Evolutionary conservation across 768 basidiomycete genomes (phyloP).

Genomic region (Pulveroboletus sp.): DNA sequence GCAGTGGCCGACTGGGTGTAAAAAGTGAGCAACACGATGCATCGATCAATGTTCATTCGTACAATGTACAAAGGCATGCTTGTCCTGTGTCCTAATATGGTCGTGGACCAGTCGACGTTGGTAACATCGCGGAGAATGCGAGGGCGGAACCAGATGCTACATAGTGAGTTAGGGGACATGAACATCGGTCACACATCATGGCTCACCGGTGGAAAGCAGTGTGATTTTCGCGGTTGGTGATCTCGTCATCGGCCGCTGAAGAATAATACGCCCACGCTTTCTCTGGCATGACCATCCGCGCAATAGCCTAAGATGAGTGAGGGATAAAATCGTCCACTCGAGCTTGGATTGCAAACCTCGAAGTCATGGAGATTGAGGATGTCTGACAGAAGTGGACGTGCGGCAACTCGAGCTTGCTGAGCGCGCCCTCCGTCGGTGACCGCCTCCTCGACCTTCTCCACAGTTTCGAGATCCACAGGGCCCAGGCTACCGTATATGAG

Average conservation of each 20-base stretch:
- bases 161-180: background rate
- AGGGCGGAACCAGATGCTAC: slow-evolving; percentile 86
- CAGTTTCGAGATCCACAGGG: slow-evolving; percentile 62
- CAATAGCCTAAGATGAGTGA: slow-evolving; percentile 59
- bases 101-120: slow-evolving; percentile 80
- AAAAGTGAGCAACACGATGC: slow-evolving; percentile 1
- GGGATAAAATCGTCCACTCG: background rate
- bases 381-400: slow-evolving; percentile 69
- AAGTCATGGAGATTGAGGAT: slow-evolving; percentile 93
- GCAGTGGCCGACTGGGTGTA: slow-evolving; percentile 67
- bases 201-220: slow-evolving; percentile 81
- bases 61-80: slow-evolving; percentile 83
- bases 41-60: slow-evolving; percentile 13
- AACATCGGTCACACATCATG: background rate
- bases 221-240: slow-evolving; percentile 85
- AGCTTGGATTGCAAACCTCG: slow-evolving; percentile 49
- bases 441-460: slow-evolving; percentile 56
- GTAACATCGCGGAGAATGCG: slow-evolving; percentile 81
- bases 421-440: slow-evolving; percentile 70
- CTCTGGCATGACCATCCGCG: slow-evolving; percentile 72
- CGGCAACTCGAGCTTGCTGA: slow-evolving; percentile 55
- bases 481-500: slow-evolving; percentile 51
- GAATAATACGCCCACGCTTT: slow-evolving; percentile 97
- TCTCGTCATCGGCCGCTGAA: slow-evolving; percentile 95
- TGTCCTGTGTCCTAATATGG: slow-evolving; percentile 70